These are phyloP conservation scores for Vachellia collinsii DNA, from an alignment of 306 rosid species.

Conservation along the genomic window DNA sequence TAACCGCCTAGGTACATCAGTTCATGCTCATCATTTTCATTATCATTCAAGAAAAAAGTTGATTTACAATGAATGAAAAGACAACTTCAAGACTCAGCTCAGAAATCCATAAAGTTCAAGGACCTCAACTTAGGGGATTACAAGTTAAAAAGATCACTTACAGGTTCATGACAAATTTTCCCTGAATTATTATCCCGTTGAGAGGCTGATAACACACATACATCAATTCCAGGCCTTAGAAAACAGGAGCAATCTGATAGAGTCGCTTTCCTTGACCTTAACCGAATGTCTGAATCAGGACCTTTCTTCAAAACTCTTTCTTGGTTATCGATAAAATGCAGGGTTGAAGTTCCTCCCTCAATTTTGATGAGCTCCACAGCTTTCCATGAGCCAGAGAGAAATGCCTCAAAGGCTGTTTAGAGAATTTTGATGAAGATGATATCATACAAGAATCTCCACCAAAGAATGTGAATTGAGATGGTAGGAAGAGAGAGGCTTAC, in stretches of 20 bases:
- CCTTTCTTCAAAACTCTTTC: conserved; percentile 58
- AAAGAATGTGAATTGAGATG: conserved; percentile 23
- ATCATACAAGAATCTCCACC: background rate
- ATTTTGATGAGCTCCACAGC: conserved; percentile 63
- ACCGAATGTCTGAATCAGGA: conserved; percentile 60
- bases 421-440: conserved; percentile 14
- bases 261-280: conserved; percentile 75
- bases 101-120: conserved; percentile 22
- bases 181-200: conserved; percentile 31
- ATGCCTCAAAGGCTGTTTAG: conserved; percentile 80
- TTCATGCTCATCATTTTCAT: background rate
- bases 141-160: conserved; percentile 46
- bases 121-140: conserved; percentile 19
- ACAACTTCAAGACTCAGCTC: conserved; percentile 12
- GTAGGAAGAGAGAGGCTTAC: conserved; percentile 48
- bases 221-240: conserved; percentile 78
- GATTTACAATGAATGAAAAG: background rate
- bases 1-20: conserved; percentile 6
- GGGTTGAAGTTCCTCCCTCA: conserved; percentile 53
- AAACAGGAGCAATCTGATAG: conserved; percentile 71
- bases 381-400: conserved; percentile 71
- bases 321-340: conserved; percentile 56
- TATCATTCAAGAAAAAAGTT: background rate
- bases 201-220: conserved; percentile 63
- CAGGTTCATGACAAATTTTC: conserved; percentile 44